Conservation (phyloP, 23 red algal genomes). For the Agarophyton chilense region DNA sequence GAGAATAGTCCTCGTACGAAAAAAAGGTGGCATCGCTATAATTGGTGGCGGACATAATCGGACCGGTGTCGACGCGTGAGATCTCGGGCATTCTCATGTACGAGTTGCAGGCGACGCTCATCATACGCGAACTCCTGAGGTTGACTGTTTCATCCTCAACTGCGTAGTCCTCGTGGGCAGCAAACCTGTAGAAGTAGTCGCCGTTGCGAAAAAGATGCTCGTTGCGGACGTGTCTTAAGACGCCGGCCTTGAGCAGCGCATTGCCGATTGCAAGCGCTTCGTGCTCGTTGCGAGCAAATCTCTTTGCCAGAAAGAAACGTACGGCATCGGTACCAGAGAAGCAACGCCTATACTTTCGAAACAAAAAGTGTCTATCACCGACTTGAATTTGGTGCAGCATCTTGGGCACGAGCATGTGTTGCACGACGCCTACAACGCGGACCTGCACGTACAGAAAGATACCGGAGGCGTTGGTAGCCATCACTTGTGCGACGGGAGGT, state of each 20-base stretch:
- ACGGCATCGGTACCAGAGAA: conserved; percentile 65
- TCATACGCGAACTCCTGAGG: conserved; percentile 59
- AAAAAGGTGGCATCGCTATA: conserved; percentile 22
- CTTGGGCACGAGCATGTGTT: conserved; percentile 36
- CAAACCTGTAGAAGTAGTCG: conserved; percentile 64
- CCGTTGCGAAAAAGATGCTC: conserved; percentile 61
- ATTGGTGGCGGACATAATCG: conserved; percentile 17
- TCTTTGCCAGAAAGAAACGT: conserved; percentile 28
- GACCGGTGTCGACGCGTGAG: conserved; percentile 17
- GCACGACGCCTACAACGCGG: conserved; percentile 20
- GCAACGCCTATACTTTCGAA: conserved; percentile 33
- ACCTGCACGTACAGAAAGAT: conserved; percentile 56
- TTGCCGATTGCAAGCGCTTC: conserved; percentile 57
- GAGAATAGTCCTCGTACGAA: conserved; percentile 32
- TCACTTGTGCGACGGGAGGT: background rate
- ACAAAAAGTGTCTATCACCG: conserved; percentile 29
- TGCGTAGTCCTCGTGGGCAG: conserved; percentile 60
- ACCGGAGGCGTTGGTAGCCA: conserved; percentile 8
- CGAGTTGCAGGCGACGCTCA: conserved; percentile 60
- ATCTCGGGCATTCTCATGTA: conserved; percentile 62
- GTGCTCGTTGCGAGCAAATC: conserved; percentile 23
- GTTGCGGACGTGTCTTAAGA: conserved; percentile 56
- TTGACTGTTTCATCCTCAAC: conserved; percentile 48
- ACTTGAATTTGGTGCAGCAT: conserved; percentile 52
- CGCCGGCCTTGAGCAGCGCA: conserved; percentile 55